These are phyloP conservation scores for Rhizodiscina lignyota DNA, from an alignment of 495 filamentous ascomycete species.

Conservation along the genomic window DNA sequence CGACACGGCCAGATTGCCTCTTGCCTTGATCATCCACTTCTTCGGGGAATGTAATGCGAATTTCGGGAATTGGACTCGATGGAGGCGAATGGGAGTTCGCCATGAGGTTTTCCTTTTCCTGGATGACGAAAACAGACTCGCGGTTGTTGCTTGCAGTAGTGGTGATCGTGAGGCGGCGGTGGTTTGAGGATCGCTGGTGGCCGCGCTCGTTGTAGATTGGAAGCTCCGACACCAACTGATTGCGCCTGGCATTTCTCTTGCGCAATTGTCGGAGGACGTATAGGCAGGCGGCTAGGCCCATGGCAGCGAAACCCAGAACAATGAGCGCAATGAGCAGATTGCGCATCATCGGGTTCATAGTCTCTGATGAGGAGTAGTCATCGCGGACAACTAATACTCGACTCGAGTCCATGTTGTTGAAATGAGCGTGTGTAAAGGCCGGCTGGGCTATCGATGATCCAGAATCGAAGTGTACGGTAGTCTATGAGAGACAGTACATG, in stretches of 20 bases:
- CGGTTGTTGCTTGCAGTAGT: conserved; percentile 33
- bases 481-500: no score
- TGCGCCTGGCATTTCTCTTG: no score
- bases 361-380: conserved; percentile 21
- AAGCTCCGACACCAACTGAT: conserved; percentile 30
- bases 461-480: no score
- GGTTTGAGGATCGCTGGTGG: conserved; percentile 29
- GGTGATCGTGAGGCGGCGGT: conserved; percentile 52
- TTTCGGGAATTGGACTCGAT: conserved; percentile 72
- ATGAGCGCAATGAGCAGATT: conserved; percentile 68
- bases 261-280: conserved; percentile 55
- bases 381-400: conserved; percentile 23
- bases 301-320: conserved; percentile 50
- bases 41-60: conserved; percentile 96
- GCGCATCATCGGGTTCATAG: conserved; percentile 36
- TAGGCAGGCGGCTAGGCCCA: conserved; percentile 48
- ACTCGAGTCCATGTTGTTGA: conserved; percentile 7
- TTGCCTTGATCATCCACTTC: conserved; percentile 72
- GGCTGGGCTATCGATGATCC: no score
- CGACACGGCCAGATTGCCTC: conserved; percentile 67
- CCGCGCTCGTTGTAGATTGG: conserved; percentile 39
- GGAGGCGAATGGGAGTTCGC: conserved; percentile 59
- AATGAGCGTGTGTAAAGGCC: conserved; percentile 16
- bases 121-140: conserved; percentile 55
- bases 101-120: conserved; percentile 57